Base-by-base conservation (phyloP, 208 protist species). In the Wallacemonas sp. region DNA sequence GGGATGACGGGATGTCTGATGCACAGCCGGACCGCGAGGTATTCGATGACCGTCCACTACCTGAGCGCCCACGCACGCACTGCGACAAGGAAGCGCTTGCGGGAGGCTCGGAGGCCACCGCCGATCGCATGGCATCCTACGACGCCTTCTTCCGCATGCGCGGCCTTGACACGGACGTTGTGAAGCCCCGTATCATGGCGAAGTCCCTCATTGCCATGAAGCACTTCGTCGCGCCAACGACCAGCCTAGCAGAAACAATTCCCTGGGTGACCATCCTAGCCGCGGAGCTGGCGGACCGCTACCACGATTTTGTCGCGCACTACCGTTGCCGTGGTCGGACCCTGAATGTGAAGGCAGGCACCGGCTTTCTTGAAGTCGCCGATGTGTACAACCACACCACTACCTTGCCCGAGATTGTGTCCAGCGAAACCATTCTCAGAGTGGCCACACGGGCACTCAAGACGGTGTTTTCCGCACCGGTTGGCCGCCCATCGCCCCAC, bases 241-340 rank as follows among this genome's bases (percentile, higher is more conserved):
- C 17, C 21, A 68, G 63, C 33, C 37, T 63, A 46, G 55, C 36
- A 6, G 78, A 44, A 33, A 62, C 89, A 32, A 54, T 45, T 63
- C 68, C 71, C 64, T 95, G 90, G 87, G 61, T 91, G 24, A 77
- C 71, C 0, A 83, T 88, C 33, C 81, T 95, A 38, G 63, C 71
- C 38, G 63, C 65, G 24, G 90, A 95, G 68, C 71, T 95, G 37
- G 73, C 36, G 46, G 45, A 66, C 32, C 80, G 84, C 30, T 81
- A 86, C 57, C 55, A 73, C 13, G 75, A 83, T 10, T 82, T 86
- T 55, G 75, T 54, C 30, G n/a, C 48, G 13, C 61, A 68, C 0
- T 78, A 77, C 62, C 37, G 64, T 26, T 12, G 71, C 38, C 73
- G 54, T 3, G 77, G 79, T 22, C 72, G 73, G 13, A 82, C 44